Conservation (phyloP, 2,329 filamentous ascomycete species). For the Colletotrichum gloeosporioides region DNA sequence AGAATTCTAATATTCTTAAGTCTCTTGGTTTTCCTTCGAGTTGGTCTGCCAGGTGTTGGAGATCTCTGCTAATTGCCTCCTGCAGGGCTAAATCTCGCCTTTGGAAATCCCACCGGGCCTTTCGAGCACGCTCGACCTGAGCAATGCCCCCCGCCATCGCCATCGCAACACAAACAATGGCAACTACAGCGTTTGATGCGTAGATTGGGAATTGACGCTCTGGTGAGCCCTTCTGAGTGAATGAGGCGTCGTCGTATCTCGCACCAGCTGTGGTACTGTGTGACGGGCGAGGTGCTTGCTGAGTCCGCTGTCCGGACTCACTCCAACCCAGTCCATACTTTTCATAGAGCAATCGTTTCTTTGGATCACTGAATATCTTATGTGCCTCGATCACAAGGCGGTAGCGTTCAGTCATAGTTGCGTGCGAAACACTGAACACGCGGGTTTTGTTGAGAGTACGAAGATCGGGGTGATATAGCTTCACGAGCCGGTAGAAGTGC, state of each 20-base stretch:
- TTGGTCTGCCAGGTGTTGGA: not conserved
- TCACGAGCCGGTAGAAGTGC: conserved; percentile 22
- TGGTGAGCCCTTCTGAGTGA: not conserved
- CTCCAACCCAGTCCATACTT: conserved; percentile 8
- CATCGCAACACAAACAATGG: conserved; percentile 11
- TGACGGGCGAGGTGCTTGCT: not conserved
- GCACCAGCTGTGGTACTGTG: not conserved
- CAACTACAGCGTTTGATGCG: conserved; percentile 17
- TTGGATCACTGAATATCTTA: conserved; percentile 18
- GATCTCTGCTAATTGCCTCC: not conserved
- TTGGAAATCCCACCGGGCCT: not conserved
- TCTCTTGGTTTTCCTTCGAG: not conserved
- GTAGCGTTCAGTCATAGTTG: conserved; percentile 16
- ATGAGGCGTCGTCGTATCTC: not conserved
- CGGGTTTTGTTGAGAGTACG: not conserved
- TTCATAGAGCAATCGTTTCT: conserved; percentile 16
- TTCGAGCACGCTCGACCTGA: not conserved
- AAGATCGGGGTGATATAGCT: conserved; percentile 26
- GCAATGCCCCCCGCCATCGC: conserved; percentile 11
- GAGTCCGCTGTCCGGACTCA: not conserved
- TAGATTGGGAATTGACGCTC: not conserved
- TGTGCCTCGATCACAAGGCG: conserved; percentile 22
- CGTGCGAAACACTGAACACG: not conserved
- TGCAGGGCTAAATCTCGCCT: not conserved
- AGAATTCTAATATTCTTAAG: not conserved